Evolutionary conservation across 441 rosid species (phyloP), one percentile per base, ranked within the genome.

Genomic region (Flueggea neowawraea): DNA sequence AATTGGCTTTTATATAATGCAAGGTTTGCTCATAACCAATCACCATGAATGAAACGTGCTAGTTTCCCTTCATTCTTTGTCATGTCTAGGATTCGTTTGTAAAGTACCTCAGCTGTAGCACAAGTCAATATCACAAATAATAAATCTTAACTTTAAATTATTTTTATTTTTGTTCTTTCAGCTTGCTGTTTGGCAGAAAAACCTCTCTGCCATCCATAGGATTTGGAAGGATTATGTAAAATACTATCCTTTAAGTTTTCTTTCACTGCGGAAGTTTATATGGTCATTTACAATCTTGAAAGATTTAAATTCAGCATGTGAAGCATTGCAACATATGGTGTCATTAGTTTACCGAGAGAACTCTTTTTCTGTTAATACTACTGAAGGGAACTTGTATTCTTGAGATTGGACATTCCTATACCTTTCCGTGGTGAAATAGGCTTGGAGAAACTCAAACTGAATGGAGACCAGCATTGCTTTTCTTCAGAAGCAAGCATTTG

Each of bases 291-390:
- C 86, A 54, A 84, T 77, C 69, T 76, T 91, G 75, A 78, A 84
- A 58, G 97, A 95, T 77, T 60, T 84, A 67, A 76, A 83, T 55
- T 79, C 96, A 56, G 96, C 97, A 28, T 81, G 63, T 78, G 76
- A 82, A 68, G 54, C 78, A 56, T 74, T 91, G 84, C 97, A 89
- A 80, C 71, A 80, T 68, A 83, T 95, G 97, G 88, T 95, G 57
- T 70, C 65, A 74, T 75, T 86, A 58, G 78, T 76, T 52, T 48
- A 74, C 51, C 75, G 55, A 12, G 78, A 79, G 69, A 69, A 71
- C 70, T 61, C 63, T 72, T 74, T 54, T 52, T 52, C 77, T 64
- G 22, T n/a, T 47, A 61, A 22, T 28, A 69, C 61, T 52, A 31
- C 57, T 13, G 44, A 66, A 60, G 85, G 78, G 67, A 72, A 62